These are phyloP conservation scores for Coffea canephora DNA, from an alignment of 257 asterid genomes.

Conservation along the genomic window DNA sequence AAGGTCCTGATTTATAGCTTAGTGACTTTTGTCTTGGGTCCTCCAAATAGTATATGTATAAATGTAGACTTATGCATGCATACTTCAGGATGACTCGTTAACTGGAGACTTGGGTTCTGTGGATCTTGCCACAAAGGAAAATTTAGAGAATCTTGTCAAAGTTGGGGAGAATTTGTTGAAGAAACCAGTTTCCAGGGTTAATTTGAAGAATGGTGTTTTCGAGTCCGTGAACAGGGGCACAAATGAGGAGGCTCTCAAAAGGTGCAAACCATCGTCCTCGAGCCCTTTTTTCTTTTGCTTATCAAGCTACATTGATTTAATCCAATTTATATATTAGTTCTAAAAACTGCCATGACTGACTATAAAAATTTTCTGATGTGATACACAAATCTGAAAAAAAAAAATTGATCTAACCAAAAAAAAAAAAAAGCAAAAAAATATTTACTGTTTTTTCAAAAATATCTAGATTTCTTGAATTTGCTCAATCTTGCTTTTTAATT, in stretches of 20 bases:
- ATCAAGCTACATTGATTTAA: no score
- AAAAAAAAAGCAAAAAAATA: no score
- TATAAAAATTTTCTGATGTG: no score
- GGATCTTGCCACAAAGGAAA: neutral
- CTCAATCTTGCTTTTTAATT: neutral
- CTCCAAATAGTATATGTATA: no score
- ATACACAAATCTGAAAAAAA: no score
- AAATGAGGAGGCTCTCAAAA: conserved; percentile 3
- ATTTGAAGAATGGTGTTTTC: neutral
- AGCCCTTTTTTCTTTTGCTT: neutral
- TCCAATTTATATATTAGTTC: no score
- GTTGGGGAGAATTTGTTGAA: conserved; percentile 2
- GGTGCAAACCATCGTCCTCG: neutral
- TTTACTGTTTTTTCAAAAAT: no score
- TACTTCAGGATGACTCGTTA: neutral
- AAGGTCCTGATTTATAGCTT: no score
- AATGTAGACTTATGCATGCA: no score
- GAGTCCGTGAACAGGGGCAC: neutral
- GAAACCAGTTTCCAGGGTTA: neutral
- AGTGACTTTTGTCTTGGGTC: no score
- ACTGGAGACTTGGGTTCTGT: neutral
- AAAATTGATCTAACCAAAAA: no score
- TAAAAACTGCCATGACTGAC: no score
- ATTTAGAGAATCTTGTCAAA: neutral
- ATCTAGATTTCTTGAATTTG: neutral